Percentiles rank a stretch among this genome's conserved stretches.
Conservation (phyloP, 106 monocot species). For the Gastrodia elata region DNA sequence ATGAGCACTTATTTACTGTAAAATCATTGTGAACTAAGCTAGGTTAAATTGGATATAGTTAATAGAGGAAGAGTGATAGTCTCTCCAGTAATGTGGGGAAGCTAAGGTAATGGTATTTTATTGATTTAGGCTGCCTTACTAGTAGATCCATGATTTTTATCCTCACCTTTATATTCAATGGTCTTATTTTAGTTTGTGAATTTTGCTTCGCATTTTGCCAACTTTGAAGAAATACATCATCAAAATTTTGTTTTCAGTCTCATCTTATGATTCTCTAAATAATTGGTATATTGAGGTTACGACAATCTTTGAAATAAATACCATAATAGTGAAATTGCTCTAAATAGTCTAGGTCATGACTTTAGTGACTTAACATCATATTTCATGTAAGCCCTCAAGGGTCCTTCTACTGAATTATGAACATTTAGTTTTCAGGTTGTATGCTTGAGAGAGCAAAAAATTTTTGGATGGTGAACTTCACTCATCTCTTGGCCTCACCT, state of each 20-base stretch:
- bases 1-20: not conserved
- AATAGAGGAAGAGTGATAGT: not conserved
- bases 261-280: not conserved
- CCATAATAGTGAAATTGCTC: not conserved
- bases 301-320: not conserved
- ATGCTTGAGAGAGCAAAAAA: not conserved
- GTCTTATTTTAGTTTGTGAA: not conserved
- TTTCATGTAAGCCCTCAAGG: not conserved
- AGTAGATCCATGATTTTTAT: not conserved
- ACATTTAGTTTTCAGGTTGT: not conserved
- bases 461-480: too few relatives aligned
- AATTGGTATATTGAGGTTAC: not conserved
- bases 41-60: not conserved
- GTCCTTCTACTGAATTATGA: not conserved
- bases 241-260: not conserved
- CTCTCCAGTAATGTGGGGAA: not conserved
- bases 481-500: too few relatives aligned
- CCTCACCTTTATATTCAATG: not conserved
- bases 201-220: not conserved
- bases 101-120: not conserved
- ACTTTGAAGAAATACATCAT: not conserved
- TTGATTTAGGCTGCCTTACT: not conserved
- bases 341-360: too few relatives aligned
- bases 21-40: not conserved
- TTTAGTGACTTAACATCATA: conserved; percentile 3